A percentile compares a stretch with the other conserved stretches of the same genome.
phyloP scores from a whole-genome alignment of 2,329 filamentous ascomycete species.

The Cladorrhinum sp. region DNA sequence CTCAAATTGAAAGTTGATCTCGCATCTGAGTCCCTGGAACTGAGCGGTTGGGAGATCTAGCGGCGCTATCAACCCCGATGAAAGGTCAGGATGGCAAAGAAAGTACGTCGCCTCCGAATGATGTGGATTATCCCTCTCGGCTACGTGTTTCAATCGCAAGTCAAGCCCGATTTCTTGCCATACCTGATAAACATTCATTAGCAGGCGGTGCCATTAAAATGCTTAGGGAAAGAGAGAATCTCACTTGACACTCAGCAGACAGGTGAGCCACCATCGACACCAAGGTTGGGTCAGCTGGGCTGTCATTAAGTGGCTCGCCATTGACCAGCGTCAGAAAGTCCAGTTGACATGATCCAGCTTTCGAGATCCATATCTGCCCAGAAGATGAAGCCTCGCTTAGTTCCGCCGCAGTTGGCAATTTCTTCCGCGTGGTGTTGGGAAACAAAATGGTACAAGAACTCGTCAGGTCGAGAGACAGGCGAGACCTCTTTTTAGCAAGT shows the following conservation, averaged over 20 bases:
- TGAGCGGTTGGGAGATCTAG: constrained; percentile 10
- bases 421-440: constrained; percentile 1
- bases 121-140: not conserved
- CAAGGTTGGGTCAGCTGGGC: constrained; percentile 1
- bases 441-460: constrained; percentile 18
- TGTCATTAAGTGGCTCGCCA: not conserved
- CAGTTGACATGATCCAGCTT: constrained; percentile 26
- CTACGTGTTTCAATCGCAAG: constrained; percentile 19
- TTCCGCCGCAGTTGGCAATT: constrained; percentile 9
- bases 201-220: not conserved
- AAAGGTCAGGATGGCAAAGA: constrained; percentile 26
- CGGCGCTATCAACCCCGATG: constrained; percentile 22
- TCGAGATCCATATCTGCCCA: constrained; percentile 26
- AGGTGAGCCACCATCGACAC: constrained; percentile 11
- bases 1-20: constrained; percentile 15
- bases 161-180: constrained; percentile 26
- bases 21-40: constrained; percentile 20
- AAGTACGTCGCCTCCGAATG: constrained; percentile 19
- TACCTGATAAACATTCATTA: constrained; percentile 16
- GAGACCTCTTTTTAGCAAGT: constrained; percentile 12
- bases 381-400: constrained; percentile 13
- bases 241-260: constrained; percentile 20
- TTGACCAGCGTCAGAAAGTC: constrained; percentile 22
- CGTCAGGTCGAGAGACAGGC: constrained; percentile 19
- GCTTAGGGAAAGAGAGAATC: not conserved